Evolutionary conservation across 2,329 filamentous ascomycete species (phyloP), one percentile per base, ranked within the genome.

Genomic region (Microdochium trichocladiopsis): DNA sequence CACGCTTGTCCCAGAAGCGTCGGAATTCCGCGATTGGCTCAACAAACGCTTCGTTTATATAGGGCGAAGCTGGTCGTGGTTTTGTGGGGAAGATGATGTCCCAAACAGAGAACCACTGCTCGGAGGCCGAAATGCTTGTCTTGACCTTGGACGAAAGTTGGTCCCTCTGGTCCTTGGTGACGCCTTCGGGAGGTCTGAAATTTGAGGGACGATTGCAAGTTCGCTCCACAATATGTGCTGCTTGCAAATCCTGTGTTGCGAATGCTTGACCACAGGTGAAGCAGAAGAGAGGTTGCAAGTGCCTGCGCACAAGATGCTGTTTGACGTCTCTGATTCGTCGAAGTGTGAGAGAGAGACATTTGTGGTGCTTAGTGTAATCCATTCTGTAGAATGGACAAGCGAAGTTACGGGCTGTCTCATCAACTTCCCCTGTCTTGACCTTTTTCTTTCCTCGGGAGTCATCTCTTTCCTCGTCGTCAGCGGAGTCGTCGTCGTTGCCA

Each of bases 31-130:
- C 41, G 6, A 18, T 18, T 3, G 22, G 16, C 41, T 45, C 41
- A 22, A 18, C 21, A 16, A 45, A 16, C 5, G 41, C 16, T 16
- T 18, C 41, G 4, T 21, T 10, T 10, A 45, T 18, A 16, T 22
- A 49, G 4, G 47, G 4, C 2, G 47, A 49, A 9, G 16, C 24
- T 11, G 47, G 47, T 4, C 47, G 22, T 3, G 22, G 22, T 10
- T 4, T 14, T 3, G 6, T 23, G n/a, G 47, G 47, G 28, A 49
- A 49, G 2, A 49, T 8, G 10, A 49, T 49, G 23, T 49, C 47
- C 47, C 47, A 49, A 11, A 49, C 25, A 9, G 14, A 12, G 24
- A 49, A 49, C 47, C 47, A 49, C 24, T 49, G 47, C 47, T 49
- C 47, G 14, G 22, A 21, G 4, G 18, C 16, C 14, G 14, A 18